Evolutionary conservation across 2,329 filamentous ascomycete genomes (phyloP).

Genomic region (Aspergillus candidus): DNA sequence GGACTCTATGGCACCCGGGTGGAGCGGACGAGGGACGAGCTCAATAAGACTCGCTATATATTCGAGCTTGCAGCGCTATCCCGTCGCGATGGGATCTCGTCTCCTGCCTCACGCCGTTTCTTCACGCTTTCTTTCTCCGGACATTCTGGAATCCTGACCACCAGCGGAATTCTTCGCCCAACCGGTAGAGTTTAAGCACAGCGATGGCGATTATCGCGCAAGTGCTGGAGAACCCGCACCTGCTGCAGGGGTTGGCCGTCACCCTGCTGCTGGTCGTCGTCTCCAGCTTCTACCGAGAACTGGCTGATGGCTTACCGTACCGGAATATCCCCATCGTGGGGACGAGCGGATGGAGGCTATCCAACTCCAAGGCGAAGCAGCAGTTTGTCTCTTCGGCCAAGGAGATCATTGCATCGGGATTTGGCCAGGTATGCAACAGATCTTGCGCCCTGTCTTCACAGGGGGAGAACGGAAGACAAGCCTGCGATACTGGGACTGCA

Average conservation of each 20-base stretch:
- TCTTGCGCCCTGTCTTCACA: background rate
- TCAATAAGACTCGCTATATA: no score
- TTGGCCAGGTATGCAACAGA: constrained; percentile 18
- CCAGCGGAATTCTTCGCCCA: no score
- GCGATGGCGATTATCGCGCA: constrained; percentile 21
- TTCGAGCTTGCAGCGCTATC: no score
- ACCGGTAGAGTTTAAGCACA: background rate
- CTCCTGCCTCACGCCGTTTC: no score
- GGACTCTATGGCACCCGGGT: no score
- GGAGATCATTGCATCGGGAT: constrained; percentile 21
- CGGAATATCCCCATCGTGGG: constrained; percentile 24
- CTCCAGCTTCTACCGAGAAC: constrained; percentile 20
- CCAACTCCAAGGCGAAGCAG: constrained; percentile 25
- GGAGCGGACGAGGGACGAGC: no score
- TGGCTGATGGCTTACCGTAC: constrained; percentile 24
- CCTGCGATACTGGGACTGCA: background rate
- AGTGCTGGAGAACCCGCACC: constrained; percentile 18
- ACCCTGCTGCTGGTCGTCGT: constrained; percentile 17
- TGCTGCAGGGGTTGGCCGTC: constrained; percentile 17
- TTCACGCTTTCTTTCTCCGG: no score
- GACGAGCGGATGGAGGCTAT: constrained; percentile 24
- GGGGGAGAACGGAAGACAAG: background rate
- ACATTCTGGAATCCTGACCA: no score
- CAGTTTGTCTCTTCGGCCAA: constrained; percentile 21
- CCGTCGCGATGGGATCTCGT: no score